Evolutionary conservation across 2,329 filamentous ascomycete genomes (phyloP).

Genomic region (Bipolaris oryzae): DNA sequence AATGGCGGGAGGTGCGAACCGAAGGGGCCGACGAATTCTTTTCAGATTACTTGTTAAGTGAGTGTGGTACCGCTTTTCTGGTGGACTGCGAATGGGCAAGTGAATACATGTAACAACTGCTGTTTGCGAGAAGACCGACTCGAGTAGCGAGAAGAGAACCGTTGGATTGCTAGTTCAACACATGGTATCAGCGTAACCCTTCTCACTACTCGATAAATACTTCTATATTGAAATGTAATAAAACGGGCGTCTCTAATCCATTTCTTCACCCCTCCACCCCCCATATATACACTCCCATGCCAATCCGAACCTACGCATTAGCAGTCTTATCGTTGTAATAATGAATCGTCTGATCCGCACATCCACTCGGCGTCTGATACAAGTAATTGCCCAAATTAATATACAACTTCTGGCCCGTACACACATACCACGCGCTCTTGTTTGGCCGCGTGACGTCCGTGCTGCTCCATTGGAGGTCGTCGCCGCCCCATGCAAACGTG

Average conservation of each 20-base stretch:
- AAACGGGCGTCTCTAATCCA: background rate
- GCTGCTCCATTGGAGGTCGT: constrained; percentile 62
- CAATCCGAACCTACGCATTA: constrained; percentile 22
- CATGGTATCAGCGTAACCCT: no score
- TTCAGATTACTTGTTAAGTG: constrained; percentile 1
- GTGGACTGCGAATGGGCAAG: no score
- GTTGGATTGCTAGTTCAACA: constrained; percentile 3
- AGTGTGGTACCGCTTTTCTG: background rate
- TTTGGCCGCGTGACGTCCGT: constrained; percentile 60
- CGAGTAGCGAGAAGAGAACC: background rate
- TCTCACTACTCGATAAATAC: no score
- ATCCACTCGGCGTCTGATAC: constrained; percentile 64
- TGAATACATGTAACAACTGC: background rate
- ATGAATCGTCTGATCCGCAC: constrained; percentile 62
- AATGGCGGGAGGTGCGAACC: background rate
- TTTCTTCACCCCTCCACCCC: no score
- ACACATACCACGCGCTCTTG: constrained; percentile 65
- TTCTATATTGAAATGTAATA: no score
- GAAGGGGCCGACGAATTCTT: background rate
- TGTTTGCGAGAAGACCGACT: background rate
- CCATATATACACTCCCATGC: no score
- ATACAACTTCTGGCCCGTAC: constrained; percentile 58
- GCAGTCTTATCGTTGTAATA: constrained; percentile 48
- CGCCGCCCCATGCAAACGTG: constrained; percentile 63
- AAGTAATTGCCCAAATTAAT: constrained; percentile 65